Evolutionary conservation across 1,284 basidiomycete species (phyloP).

Genomic region (Papiliotrema laurentii): DNA sequence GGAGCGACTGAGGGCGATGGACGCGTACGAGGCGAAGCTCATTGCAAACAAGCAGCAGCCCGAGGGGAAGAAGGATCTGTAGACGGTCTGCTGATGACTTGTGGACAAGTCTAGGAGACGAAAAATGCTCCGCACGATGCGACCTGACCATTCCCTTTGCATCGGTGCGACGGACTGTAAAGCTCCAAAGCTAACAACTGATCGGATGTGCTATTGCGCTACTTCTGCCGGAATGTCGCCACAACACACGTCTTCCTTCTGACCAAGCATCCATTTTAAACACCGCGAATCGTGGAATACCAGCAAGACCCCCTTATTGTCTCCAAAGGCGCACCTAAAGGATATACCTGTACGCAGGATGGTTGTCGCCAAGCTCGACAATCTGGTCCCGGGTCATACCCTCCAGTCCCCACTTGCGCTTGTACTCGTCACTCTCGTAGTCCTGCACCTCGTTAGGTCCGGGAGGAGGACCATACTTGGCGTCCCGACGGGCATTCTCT

Average conservation of each 20-base stretch:
- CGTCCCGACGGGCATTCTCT: slow-evolving; percentile 47
- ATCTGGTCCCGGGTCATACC: slow-evolving; percentile 47
- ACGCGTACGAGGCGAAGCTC: slow-evolving; percentile 49
- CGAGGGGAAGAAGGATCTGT: slow-evolving; percentile 22
- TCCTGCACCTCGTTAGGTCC: slow-evolving; percentile 61
- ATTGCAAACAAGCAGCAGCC: slow-evolving; percentile 15
- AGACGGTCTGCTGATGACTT: not conserved
- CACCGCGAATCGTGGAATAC: too few relatives aligned
- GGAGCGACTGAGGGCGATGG: slow-evolving; percentile 75
- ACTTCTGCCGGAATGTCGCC: too few relatives aligned
- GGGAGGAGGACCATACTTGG: slow-evolving; percentile 38
- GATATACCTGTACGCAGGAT: slow-evolving; percentile 43
- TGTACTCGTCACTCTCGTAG: slow-evolving; percentile 37
- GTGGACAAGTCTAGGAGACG: too few relatives aligned
- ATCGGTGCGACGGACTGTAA: too few relatives aligned
- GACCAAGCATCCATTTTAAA: too few relatives aligned
- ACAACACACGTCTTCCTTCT: too few relatives aligned
- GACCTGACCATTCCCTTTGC: too few relatives aligned
- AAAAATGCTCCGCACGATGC: too few relatives aligned
- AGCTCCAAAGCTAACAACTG: too few relatives aligned
- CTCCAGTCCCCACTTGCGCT: slow-evolving; percentile 44
- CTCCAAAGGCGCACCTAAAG: too few relatives aligned
- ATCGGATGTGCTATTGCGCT: too few relatives aligned
- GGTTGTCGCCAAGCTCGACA: slow-evolving; percentile 48
- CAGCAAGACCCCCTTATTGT: too few relatives aligned